Base-by-base conservation (phyloP, 1,284 basidiomycete genomes). In the Takashimella koratensis region DNA sequence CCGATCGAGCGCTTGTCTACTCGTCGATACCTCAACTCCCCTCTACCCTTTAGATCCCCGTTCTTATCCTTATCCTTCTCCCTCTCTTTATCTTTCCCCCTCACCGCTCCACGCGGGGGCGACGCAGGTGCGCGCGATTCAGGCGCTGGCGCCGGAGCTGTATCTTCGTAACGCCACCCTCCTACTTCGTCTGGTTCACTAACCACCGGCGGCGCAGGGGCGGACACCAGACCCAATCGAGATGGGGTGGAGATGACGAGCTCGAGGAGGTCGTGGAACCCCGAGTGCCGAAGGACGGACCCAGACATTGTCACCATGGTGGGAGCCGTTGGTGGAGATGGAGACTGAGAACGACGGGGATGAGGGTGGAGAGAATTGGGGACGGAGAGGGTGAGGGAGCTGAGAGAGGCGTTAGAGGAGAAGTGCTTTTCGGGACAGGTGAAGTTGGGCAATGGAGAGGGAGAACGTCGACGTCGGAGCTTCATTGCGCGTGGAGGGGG, bases 1-100 rank as follows among this genome's bases (percentile, higher is more conserved):
- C 89, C 89, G 4, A 94, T 86, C 84, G 89, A 87, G 65, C 88
- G 84, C 74, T 91, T 92, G 76, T 85, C 88, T 60, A 91, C 84
- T 85, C 71, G 59, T 58, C 50, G 56, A 54, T 41, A 56, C 56
- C 4, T 19, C 48, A 43, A 79, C 81, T 52, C 76, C 25, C 51
- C 56, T 51, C 41, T 40, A 16, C n/a, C 45, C 36, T 43, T 40
- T 16, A 3, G 27, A 49, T 26, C 46, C 30, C 23, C 47, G 39
- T 26, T 43, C 45, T 45, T 48, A 41, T 44, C 53, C 47, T 41
- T 51, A 26, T 26, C 30, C 43, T 39, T 42, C 16, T 16, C 39
- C 12, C n/a, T 24, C 22, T 26, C 25, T 46, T 16, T 30, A n/a
- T 40, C 25, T 27, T 24, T 43, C 66, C 52, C 61, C 66, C 67